Base-by-base conservation (phyloP, 2,329 filamentous ascomycete species). In the Pezicula neosporulosa region DNA sequence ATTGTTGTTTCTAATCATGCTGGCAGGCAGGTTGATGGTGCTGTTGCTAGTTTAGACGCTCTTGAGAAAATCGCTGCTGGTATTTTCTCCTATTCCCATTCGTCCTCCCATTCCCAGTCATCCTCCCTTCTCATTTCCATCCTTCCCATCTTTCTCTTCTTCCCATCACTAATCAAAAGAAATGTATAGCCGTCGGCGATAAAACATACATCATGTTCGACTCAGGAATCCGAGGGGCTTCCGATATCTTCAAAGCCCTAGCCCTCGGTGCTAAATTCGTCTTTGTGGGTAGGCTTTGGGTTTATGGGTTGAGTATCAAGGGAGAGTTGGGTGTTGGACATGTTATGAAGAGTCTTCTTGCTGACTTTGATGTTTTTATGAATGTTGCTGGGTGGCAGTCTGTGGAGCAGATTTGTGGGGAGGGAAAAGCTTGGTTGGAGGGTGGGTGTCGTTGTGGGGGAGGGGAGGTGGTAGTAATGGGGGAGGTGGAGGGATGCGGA, bases 351-450 rank as follows among this genome's bases (percentile, higher is more conserved):
- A 72, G 72, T n/a, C 62, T 86, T 24, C 64, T 86, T 47, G 81
- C 80, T 0, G 82, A 86, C 49, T 73, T 85, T 33, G 81, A 86
- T 62, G 83, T 85, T 41, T 53, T 83, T 51, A 78, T 86, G 75
- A 80, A 78, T 45, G 77, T 82, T 2, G 77, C 73, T 16, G 81
- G 82, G 0, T 80, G 77, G 54, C 75, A 76, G 44, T 74, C 69
- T 37, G 64, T 85, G 3, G 68, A 70, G 2, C 74, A 82, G 49
- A 80, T 85, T 50, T 71, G 77, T 44, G 66, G 70, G 27, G 66
- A 66, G 8, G 51, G 49, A 28, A 28, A n/a, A n/a, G n/a, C n/a
- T n/a, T n/a, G n/a, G n/a, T n/a, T n/a, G n/a, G n/a, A n/a, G n/a
- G n/a, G n/a, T n/a, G n/a, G n/a, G n/a, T n/a, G n/a, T n/a, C n/a